Percentiles rank a stretch among this genome's conserved stretches.
Conservation (phyloP, 202 grass and related monocot genomes). For the Schoenoplectus tabernaemontani region DNA sequence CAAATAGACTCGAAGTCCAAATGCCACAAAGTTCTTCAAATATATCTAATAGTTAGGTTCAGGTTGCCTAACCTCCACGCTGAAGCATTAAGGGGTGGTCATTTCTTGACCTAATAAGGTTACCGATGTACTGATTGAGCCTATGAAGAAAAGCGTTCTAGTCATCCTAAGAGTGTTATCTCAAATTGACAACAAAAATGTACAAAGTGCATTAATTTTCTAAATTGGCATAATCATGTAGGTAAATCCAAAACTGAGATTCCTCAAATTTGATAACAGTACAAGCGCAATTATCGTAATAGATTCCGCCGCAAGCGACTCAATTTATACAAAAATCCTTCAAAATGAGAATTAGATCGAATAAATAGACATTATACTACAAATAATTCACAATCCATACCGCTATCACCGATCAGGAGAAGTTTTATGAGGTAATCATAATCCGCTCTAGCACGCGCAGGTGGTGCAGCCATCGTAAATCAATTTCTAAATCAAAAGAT, state of each 20-base stretch:
- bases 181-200: not conserved
- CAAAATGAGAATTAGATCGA: not conserved
- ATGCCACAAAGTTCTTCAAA: not conserved
- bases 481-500: not conserved
- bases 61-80: not conserved
- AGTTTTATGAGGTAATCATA: constrained; percentile 50
- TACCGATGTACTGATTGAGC: not conserved
- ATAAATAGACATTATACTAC: not conserved
- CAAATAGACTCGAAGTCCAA: not conserved
- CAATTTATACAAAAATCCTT: not conserved
- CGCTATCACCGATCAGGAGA: constrained; percentile 42
- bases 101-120: not conserved
- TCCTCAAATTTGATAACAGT: not conserved
- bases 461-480: constrained; percentile 34
- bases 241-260: not conserved
- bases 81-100: not conserved
- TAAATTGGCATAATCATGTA: not conserved
- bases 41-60: not conserved
- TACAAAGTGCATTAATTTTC: not conserved
- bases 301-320: not conserved
- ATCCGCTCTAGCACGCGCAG: constrained; percentile 32
- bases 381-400: constrained; percentile 20
- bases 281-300: not conserved
- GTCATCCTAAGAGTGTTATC: not conserved
- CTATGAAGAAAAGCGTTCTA: not conserved